Evolutionary conservation across 2,329 filamentous ascomycete species (phyloP), one percentile per base, ranked within the genome.

Genomic region (Colletotrichum sp.): DNA sequence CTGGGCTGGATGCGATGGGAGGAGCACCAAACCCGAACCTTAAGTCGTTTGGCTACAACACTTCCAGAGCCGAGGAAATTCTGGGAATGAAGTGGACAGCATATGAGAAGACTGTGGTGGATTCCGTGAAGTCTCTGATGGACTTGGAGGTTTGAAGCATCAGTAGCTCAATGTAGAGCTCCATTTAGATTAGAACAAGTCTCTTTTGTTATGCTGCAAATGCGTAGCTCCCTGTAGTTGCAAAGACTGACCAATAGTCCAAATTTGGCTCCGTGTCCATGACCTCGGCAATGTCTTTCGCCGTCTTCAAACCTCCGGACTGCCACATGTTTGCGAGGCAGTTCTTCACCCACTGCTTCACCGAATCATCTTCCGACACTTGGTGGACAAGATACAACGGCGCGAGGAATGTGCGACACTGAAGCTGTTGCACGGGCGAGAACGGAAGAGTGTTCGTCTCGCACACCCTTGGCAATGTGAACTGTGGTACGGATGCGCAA

Each of bases 71-170:
- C 78, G 89, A 88, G 78, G 85, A 83, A 77, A 81, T 89, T 6
- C 78, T 90, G 49, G 88, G 88, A 7, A 78, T 89, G 66, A 84
- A 88, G 76, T 90, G 86, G 79, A 87, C 81, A 76, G 81, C 80
- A 1, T 82, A 90, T 27, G 87, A 90, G 79, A 82, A 89, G 76
- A 85, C 82, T 12, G 86, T 90, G 52, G 83, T 87, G 15, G 89
- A 91, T 79, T 72, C 73, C 6, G 69, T 78, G n/a, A 59, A 59
- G 39, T 75, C 72, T 8, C 25, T 76, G 6, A 29, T 11, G 8
- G 57, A 44, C 19, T 66, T 74, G 36, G 1, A 32, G 19, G 62
- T 29, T 34, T 75, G 44, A 59, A 25, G 2, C 13, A 55, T 7
- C 34, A 7, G 32, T 34, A 34, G 52, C 52, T 6, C 12, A 27